Percentiles rank a stretch among this genome's conserved stretches.
These are phyloP conservation scores for Fragaria ananassa DNA, from an alignment of 306 rosid genomes.

Conservation along the genomic window DNA sequence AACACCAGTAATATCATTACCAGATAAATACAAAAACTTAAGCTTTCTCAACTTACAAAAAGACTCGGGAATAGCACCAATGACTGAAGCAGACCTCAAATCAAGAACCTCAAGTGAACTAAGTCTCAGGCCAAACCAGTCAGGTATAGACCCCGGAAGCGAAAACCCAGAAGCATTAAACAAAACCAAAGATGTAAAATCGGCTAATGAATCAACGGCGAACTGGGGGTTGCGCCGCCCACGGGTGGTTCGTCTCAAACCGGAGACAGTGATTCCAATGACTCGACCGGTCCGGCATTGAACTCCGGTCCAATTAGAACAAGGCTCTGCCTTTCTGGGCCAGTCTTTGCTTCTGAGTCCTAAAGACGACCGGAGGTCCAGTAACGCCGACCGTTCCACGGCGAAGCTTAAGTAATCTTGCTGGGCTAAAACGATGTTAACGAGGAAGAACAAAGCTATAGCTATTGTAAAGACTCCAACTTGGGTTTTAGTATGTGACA, in stretches of 20 bases:
- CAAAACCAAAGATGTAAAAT: conserved; percentile 48
- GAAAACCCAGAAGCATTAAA: conserved; percentile 84
- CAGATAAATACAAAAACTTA: conserved; percentile 45
- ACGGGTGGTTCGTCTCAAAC: conserved; percentile 46
- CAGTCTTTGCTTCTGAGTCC: conserved; percentile 69
- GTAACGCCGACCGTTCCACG: conserved; percentile 55
- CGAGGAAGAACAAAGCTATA: conserved; percentile 34
- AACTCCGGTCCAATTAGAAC: conserved; percentile 67
- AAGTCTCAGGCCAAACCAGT: conserved; percentile 69
- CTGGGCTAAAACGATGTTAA: conserved; percentile 41
- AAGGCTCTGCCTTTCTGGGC: conserved; percentile 70
- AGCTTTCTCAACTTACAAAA: conserved; percentile 53
- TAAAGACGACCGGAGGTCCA: conserved; percentile 69
- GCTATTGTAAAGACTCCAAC: conserved; percentile 24
- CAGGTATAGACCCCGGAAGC: conserved; percentile 81
- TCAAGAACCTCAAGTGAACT: conserved; percentile 55
- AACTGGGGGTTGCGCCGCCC: conserved; percentile 47
- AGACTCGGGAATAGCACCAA: conserved; percentile 59
- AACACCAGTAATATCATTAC: conserved; percentile 61
- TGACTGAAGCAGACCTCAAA: conserved; percentile 60
- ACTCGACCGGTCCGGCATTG: conserved; percentile 55
- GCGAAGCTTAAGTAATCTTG: conserved; percentile 34
- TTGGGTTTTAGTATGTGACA: conserved; percentile 27
- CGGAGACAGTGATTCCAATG: conserved; percentile 46
- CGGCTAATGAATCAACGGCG: conserved; percentile 57